Evolutionary conservation across 2,329 filamentous ascomycete genomes (phyloP), one percentile per base, ranked within the genome.

Genomic region (Microcyclospora tardicrescens): DNA sequence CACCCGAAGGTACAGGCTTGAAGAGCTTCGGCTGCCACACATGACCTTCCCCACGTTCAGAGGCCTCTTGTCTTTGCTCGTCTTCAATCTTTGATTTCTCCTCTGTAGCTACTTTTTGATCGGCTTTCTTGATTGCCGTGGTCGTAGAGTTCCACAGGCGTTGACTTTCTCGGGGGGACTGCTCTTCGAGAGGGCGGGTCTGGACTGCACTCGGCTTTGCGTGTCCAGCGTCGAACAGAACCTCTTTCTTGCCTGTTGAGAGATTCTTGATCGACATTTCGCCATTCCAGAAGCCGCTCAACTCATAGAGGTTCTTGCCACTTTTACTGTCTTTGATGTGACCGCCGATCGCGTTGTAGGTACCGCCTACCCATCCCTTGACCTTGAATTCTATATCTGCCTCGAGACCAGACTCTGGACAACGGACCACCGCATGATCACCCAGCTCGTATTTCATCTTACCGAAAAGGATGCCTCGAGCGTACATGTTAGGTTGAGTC

Each of bases 361-460:
- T 91, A 6, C 91, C 91, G 37, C 85, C 81, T 47, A 98, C 89
- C 74, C 93, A 98, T 5, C 91, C 91, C 63, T 96, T 96, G 37
- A 85, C 93, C 67, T 96, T 96, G 73, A 98, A 98, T 49, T 98
- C 91, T 44, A 98, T 78, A 58, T 98, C 89, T 43, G 86, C 89
- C 16, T 78, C 74, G 13, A 98, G 70, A 41, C 86, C 80, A 13
- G 85, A 74, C 59, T 96, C 89, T 0, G 89, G 85, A 60, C 91
- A 96, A 48, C 80, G 75, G 14, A 98, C 84, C 52, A 86, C 84
- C 59, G 87, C 94, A 65, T 94, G 87, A 59, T 96, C 89, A 47
- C 89, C 91, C 6, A 98, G 76, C 66, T 98, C 91, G 62, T 96
- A 98, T 62, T 95, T 96, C 91, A 98, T 96, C 62, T 95, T 96